A percentile compares a stretch with the other conserved stretches of the same genome.
Conservation (phyloP, 495 filamentous ascomycete genomes). For the Astrothelium macrocarpum region DNA sequence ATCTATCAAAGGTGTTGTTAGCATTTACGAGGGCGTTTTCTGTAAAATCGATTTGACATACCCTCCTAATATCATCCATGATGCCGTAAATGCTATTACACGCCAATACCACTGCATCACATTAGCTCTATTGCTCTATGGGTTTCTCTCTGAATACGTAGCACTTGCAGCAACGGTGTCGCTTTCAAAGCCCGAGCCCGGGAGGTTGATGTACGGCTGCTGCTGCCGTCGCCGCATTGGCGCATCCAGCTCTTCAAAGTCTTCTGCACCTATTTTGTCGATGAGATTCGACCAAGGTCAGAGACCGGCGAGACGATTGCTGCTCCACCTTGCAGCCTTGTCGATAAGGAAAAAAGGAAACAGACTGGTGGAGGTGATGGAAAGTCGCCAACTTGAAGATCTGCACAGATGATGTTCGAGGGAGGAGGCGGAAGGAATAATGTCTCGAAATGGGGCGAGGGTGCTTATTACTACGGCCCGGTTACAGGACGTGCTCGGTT, state of each 20-base stretch:
- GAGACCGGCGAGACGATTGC: neutral
- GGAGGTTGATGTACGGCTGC: constrained; percentile 14
- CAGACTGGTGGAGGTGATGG: neutral
- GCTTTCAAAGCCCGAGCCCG: constrained; percentile 7
- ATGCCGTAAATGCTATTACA: constrained; percentile 24
- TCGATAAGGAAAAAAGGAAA: neutral
- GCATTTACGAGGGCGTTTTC: neutral
- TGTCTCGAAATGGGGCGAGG: too few relatives aligned
- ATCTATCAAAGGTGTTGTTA: constrained; percentile 17
- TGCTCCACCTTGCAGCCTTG: neutral
- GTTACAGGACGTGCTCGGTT: too few relatives aligned
- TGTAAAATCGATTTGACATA: constrained; percentile 1
- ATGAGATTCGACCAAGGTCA: neutral
- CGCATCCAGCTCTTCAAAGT: constrained; percentile 5
- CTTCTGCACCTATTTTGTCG: neutral
- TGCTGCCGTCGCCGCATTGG: constrained; percentile 15
- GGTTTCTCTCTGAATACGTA: neutral
- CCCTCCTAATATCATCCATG: constrained; percentile 32
- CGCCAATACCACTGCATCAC: constrained; percentile 28
- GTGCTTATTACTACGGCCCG: too few relatives aligned
- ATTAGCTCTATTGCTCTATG: neutral
- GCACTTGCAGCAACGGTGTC: constrained; percentile 9
- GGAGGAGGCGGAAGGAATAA: too few relatives aligned
- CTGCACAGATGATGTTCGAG: too few relatives aligned
- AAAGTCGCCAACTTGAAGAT: neutral